Conservation (phyloP, 139 green algal genomes). For the Tetraselmis chui region DNA sequence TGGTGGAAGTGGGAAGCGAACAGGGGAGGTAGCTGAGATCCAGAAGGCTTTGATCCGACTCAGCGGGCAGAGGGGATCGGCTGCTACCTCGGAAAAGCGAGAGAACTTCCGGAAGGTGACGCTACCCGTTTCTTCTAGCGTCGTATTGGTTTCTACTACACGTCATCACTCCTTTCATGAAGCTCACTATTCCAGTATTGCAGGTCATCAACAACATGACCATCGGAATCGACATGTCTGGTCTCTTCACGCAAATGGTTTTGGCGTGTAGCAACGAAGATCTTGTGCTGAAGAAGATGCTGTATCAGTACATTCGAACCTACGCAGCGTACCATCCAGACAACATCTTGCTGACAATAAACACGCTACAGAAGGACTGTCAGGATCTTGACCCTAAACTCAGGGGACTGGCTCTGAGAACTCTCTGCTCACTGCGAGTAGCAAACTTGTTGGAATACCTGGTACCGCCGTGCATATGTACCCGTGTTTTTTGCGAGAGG, state of each 20-base stretch:
- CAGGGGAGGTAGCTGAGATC: not conserved
- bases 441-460: conserved; percentile 94
- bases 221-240: conserved; percentile 88
- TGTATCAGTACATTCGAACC: conserved; percentile 88
- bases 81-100: not conserved
- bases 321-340: conserved; percentile 73
- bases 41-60: not conserved
- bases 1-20: not conserved
- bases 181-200: not conserved
- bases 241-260: conserved; percentile 64
- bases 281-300: conserved; percentile 93
- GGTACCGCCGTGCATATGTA: conserved; percentile 27
- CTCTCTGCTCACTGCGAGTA: conserved; percentile 81
- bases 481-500: not conserved
- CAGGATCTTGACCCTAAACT: conserved; percentile 87
- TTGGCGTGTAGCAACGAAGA: conserved; percentile 50
- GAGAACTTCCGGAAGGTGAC: not conserved
- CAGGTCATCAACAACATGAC: conserved; percentile 89
- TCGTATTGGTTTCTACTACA: not conserved
- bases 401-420: conserved; percentile 83
- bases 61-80: not conserved
- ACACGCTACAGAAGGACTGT: conserved; percentile 82
- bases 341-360: conserved; percentile 78
- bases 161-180: not conserved
- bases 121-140: not conserved